Conservation (phyloP, 495 filamentous ascomycete genomes). For the Margaritispora aquatica region DNA sequence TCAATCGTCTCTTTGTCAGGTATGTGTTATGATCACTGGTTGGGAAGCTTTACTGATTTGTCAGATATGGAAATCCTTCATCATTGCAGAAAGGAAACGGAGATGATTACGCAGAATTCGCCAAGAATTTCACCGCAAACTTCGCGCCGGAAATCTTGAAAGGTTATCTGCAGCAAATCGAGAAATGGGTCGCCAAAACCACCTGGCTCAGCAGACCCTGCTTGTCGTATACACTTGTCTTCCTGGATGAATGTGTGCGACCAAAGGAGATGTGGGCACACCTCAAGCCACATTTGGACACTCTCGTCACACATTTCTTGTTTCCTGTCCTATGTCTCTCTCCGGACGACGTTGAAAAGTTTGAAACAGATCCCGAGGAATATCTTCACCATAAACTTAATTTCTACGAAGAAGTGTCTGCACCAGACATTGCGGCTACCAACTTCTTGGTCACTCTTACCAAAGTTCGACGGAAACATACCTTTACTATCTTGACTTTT, state of each 20-base stretch:
- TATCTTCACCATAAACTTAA: slow-evolving; percentile 96
- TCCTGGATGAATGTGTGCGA: slow-evolving; percentile 94
- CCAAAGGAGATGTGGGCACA: slow-evolving; percentile 95
- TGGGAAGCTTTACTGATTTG: slow-evolving; percentile 14
- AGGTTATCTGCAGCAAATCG: slow-evolving; percentile 85
- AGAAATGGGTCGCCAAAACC: slow-evolving; percentile 94
- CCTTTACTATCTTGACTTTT: slow-evolving; percentile 87
- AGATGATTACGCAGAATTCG: slow-evolving; percentile 67
- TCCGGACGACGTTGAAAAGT: slow-evolving; percentile 88
- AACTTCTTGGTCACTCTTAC: slow-evolving; percentile 95
- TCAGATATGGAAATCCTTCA: slow-evolving; percentile 82
- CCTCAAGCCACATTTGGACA: slow-evolving; percentile 88
- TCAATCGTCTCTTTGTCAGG: slow-evolving; percentile 93
- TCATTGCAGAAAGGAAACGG: slow-evolving; percentile 59
- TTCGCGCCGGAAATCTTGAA: slow-evolving; percentile 95
- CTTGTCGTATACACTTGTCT: slow-evolving; percentile 84
- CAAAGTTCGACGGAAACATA: slow-evolving; percentile 91
- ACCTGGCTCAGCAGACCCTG: slow-evolving; percentile 92
- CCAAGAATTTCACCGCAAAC: slow-evolving; percentile 82
- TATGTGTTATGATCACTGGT: slow-evolving; percentile 31
- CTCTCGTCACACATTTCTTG: slow-evolving; percentile 83
- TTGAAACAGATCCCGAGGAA: slow-evolving; percentile 88
- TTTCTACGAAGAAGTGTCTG: slow-evolving; percentile 94
- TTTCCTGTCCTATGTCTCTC: slow-evolving; percentile 94
- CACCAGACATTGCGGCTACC: slow-evolving; percentile 92